Base-by-base conservation (phyloP, 2,329 filamentous ascomycete species). In the Rhynchosporium agropyri region DNA sequence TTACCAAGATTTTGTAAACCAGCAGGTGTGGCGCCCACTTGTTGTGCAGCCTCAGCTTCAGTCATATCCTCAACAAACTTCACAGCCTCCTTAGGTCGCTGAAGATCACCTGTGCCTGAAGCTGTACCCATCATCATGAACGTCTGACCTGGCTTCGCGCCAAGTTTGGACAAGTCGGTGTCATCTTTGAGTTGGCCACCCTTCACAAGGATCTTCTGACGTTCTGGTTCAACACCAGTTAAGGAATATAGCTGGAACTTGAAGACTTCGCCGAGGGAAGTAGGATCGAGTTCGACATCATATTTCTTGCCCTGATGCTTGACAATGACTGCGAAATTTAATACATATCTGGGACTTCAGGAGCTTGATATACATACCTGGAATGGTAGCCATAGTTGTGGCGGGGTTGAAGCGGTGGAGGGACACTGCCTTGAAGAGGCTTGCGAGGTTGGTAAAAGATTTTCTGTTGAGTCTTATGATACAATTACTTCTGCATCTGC, bases 51-150 rank as follows among this genome's bases (percentile, higher is more conserved):
- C 77, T 98, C 94, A 36, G 92, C 93, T 75, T 96, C 93, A 31
- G 91, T 96, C 94, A 99, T 97, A 76, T 99, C 95, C 78, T 99
- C 95, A 67, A 96, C 79, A 72, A 99, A 99, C 77, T 90, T 95
- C 73, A 93, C 83, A 69, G 85, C 83, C 73, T 96, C 89, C 74
- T 89, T 90, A 38, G 95, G 95, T 58, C 89, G 86, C 64, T 88
- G 81, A 36, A 90, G 81, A n/a, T 80, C 78, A 15, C 80, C 77
- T 40, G 77, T 79, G 48, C 83, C 83, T 13, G 85, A 86, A 26
- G 94, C 90, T 3, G 91, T 95, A 43, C 96, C 96, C 84, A 99
- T 91, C 90, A 99, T 96, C 88, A 97, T 96, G 76, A 99, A 90
- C 28, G 81, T 84, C 76, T 96, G 91, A 62, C 90, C 90, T 40